These are phyloP conservation scores for Phytopythium montanum DNA, from an alignment of 352 stramenopile species.

Conservation along the genomic window DNA sequence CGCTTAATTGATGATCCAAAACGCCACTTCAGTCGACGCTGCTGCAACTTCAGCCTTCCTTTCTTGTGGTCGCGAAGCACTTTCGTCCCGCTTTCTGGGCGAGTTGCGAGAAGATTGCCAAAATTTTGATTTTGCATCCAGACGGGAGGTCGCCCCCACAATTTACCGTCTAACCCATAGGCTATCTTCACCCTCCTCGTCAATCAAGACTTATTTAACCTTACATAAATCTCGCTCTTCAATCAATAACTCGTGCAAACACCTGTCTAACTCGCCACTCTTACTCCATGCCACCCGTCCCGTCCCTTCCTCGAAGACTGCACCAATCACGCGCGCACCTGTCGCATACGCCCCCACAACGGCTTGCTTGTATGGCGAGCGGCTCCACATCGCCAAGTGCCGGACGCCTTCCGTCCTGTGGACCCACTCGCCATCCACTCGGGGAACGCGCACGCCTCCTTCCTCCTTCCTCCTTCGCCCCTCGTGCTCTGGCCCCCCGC, in stretches of 20 bases:
- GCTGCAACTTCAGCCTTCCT: neutral
- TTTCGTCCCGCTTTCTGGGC: neutral
- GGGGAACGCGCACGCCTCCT: neutral
- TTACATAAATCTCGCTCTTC: neutral
- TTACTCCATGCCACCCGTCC: neutral
- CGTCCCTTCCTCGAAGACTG: neutral
- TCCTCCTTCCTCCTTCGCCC: neutral
- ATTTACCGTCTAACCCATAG: neutral
- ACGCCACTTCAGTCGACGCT: neutral
- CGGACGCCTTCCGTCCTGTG: neutral
- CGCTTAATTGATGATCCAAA: no score
- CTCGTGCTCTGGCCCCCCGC: neutral
- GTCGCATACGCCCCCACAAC: constrained; percentile 3
- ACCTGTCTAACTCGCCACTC: neutral
- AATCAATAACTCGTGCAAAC: no score
- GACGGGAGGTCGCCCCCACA: neutral
- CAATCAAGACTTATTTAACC: neutral
- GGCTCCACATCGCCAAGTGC: neutral
- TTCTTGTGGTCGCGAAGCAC: constrained; percentile 3
- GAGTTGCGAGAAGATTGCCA: neutral
- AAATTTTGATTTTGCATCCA: neutral
- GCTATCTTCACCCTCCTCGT: neutral
- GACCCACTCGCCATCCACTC: neutral
- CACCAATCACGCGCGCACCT: constrained; percentile 3
- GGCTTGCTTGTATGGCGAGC: neutral